phyloP scores from a whole-genome alignment of 768 basidiomycete species.

The Hortiboletus flavorubellus region DNA sequence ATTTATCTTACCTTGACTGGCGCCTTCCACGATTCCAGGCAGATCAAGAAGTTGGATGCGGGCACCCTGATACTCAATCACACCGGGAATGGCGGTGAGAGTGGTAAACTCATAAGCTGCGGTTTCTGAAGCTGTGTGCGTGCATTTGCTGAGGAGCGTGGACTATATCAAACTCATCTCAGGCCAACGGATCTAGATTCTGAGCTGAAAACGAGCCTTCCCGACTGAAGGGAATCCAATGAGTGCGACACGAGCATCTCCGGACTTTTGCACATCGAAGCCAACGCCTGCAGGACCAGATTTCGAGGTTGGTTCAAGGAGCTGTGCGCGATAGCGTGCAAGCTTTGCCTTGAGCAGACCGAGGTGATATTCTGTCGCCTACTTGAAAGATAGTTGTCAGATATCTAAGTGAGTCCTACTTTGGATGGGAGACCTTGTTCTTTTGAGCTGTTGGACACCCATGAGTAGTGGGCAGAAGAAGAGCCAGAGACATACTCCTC shows the following conservation, averaged over 20 bases:
- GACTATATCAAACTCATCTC: slow-evolving; percentile 47
- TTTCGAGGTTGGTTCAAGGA: slow-evolving; percentile 89
- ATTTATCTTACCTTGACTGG: slow-evolving; percentile 58
- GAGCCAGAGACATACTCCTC: slow-evolving; percentile 64
- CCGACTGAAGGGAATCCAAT: slow-evolving; percentile 98
- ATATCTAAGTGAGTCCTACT: background rate
- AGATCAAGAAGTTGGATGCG: slow-evolving; percentile 93
- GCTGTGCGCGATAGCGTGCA: slow-evolving; percentile 90
- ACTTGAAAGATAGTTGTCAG: slow-evolving; percentile 14
- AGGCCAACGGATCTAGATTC: background rate
- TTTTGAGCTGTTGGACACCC: slow-evolving; percentile 69
- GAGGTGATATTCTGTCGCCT: slow-evolving; percentile 94
- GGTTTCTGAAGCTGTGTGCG: slow-evolving; percentile 82
- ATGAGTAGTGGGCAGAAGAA: slow-evolving; percentile 1
- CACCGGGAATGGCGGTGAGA: slow-evolving; percentile 93
- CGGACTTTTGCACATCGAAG: slow-evolving; percentile 84
- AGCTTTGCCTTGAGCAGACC: slow-evolving; percentile 93
- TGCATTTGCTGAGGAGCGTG: slow-evolving; percentile 87
- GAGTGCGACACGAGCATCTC: slow-evolving; percentile 87
- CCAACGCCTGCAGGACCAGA: slow-evolving; percentile 77
- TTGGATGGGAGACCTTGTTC: slow-evolving; percentile 66
- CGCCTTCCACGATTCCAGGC: slow-evolving; percentile 94
- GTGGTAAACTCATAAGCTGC: slow-evolving; percentile 98
- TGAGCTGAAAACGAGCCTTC: slow-evolving; percentile 44
- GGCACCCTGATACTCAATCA: slow-evolving; percentile 92